Base-by-base conservation (phyloP, 805 yeast genomes). In the Saccharomycopsis vini region DNA sequence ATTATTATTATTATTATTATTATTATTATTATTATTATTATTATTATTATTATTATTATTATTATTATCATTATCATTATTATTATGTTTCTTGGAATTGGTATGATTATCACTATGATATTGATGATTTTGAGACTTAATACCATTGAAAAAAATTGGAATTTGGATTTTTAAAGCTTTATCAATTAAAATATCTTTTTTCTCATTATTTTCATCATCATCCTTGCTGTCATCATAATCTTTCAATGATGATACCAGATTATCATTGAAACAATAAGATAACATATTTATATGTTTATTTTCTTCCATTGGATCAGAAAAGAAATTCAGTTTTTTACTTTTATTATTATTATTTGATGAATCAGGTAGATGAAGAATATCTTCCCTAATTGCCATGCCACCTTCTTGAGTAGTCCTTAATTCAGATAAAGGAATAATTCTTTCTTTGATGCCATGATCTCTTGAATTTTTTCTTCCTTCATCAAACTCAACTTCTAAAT, bases 391-490 rank as follows among this genome's bases (percentile, higher is more conserved):
- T 60, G 79, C 57, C 15, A 60, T 39, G 20, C 68, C 60, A 30
- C 56, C 41, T 51, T 64, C 63, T 23, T 65, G 66, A 56, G 69
- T 77, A 0, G 89, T 73, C 51, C 78, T 73, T 29, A 83, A 66
- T 56, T 83, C 90, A 49, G 81, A 67, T 15, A 83, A 56, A 0
- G 83, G 68, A 6, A 79, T 63, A 3, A 69, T 63, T 42, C 82
- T 66, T 49, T 82, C 89, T 23, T 53, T 52, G n/a, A 47, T 23
- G 15, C 28, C 35, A 13, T 43, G 43, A 16, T 49, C 49, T 33
- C 38, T 41, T 6, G 35, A 24, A 16, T 50, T 53, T 26, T 49
- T 18, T 16, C 29, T 63, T 19, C 73, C 74, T 32, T 71, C 74
- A 40, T 79, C 84, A 42, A 68, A 69, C 52, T 75, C 81, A 47